Percentiles rank a stretch among this genome's conserved stretches.
Evolutionary conservation across 2,329 filamentous ascomycete species (phyloP).

Genomic region (Botrytis galanthina): DNA sequence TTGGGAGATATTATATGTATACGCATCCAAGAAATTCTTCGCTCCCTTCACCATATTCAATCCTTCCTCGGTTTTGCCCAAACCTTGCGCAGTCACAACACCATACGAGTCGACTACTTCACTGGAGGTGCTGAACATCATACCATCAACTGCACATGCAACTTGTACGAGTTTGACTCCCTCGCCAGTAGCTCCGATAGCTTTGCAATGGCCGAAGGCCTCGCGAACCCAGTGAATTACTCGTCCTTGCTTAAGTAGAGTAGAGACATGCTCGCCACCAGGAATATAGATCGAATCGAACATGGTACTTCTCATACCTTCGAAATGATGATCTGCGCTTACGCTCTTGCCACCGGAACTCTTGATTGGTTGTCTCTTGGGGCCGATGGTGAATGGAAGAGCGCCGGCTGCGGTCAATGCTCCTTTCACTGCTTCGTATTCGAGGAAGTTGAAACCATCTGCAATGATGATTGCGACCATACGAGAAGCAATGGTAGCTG

Average conservation of each 20-base stretch:
- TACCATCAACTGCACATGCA: conserved; percentile 45
- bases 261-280: conserved; percentile 63
- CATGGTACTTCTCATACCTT: conserved; percentile 76
- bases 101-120: conserved; percentile 68
- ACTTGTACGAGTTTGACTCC: conserved; percentile 61
- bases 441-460: conserved; percentile 68
- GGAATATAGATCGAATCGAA: conserved; percentile 79
- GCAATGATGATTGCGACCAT: conserved; percentile 73
- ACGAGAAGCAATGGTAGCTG: conserved; percentile 67
- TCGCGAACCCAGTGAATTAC: conserved; percentile 76
- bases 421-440: conserved; percentile 64
- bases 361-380: conserved; percentile 62
- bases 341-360: conserved; percentile 47
- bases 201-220: conserved; percentile 78
- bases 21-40: conserved; percentile 67
- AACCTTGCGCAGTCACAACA: conserved; percentile 64
- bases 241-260: conserved; percentile 66
- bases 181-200: conserved; percentile 73
- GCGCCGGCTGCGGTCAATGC: conserved; percentile 62
- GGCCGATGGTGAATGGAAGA: conserved; percentile 69
- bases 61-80: conserved; percentile 50
- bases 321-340: conserved; percentile 72
- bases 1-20: conserved; percentile 66
- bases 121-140: conserved; percentile 42
- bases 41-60: conserved; percentile 64